Base-by-base conservation (phyloP, 768 basidiomycete genomes). In the Suillus subaureus region DNA sequence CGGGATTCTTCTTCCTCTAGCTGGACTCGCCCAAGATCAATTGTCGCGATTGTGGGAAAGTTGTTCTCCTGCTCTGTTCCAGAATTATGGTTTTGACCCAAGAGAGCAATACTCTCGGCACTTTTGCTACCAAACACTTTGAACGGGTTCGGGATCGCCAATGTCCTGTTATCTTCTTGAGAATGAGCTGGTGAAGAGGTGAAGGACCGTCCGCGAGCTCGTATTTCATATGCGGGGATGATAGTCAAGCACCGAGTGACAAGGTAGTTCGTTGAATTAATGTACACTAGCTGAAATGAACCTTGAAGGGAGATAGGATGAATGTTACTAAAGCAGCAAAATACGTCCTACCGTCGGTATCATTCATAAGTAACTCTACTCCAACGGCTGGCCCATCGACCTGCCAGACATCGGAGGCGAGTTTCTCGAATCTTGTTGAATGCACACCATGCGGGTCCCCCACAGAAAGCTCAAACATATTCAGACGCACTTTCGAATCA, bases 131-230 rank as follows among this genome's bases (percentile, higher is more conserved):
- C 80, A 16, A 85, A 79, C 1, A 81, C 77, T 72, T 87, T 92
- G 79, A 92, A 88, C 4, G 87, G 83, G 66, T 87, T 89, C 8
- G 89, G 80, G n/a, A 90, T 76, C 1, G 82, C 80, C n/a, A 87
- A 72, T 12, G 79, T 68, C 33, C 71, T 68, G 13, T 45, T 47
- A 31, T 74, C 75, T 0, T 75, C 74, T 4, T 49, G 40, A n/a
- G 74, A 74, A n/a, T 69, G 69, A 8, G 62, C 56, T 6, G 67
- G 62, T 13, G 66, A 75, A 60, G 71, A 67, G 16, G 68, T 54
- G 11, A 58, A 43, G 9, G 76, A 73, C 23, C 63, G 67, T 23
- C 65, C 39, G 40, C 67, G 58, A 13, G 63, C 57, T 5, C 45
- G 65, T 45, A 66, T 61, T 3, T 76, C 70, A 33, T 65, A 72